Evolutionary conservation across 2,329 filamentous ascomycete genomes (phyloP).

Genomic region (Amylocarpus encephaloides): DNA sequence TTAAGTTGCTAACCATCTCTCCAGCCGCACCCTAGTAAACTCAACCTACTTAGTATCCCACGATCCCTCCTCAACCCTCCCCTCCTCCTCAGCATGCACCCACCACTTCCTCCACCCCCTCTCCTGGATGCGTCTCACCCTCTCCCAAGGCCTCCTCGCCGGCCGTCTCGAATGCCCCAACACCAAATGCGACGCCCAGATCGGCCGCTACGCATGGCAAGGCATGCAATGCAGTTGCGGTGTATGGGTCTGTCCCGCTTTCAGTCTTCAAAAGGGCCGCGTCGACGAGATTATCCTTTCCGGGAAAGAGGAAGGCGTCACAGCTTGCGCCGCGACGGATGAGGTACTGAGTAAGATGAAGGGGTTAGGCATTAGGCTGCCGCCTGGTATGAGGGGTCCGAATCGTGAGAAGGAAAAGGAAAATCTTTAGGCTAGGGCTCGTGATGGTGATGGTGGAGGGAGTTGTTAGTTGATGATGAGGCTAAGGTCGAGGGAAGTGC

Average conservation of each 20-base stretch:
- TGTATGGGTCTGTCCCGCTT: slow-evolving; percentile 84
- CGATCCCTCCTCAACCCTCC: slow-evolving; percentile 29
- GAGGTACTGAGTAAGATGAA: slow-evolving; percentile 7
- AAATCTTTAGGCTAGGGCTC: slow-evolving; percentile 11
- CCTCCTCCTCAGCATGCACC: slow-evolving; percentile 51
- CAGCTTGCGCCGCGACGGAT: slow-evolving; percentile 2
- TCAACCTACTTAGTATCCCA: slow-evolving; percentile 55
- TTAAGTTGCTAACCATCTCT: neutral
- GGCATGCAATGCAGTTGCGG: slow-evolving; percentile 89
- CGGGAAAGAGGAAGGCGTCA: neutral
- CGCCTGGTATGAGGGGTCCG: slow-evolving; percentile 39
- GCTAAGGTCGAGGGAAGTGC: too few relatives aligned
- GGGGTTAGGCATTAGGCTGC: slow-evolving; percentile 47
- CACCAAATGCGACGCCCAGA: slow-evolving; percentile 67
- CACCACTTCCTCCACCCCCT: slow-evolving; percentile 90
- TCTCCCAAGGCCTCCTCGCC: slow-evolving; percentile 75
- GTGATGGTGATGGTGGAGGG: neutral
- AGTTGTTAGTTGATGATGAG: neutral
- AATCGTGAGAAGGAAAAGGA: slow-evolving; percentile 16
- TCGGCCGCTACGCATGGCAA: slow-evolving; percentile 95
- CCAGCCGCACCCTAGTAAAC: slow-evolving; percentile 50
- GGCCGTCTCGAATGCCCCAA: slow-evolving; percentile 82
- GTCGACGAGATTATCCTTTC: slow-evolving; percentile 58
- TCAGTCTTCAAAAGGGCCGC: slow-evolving; percentile 74
- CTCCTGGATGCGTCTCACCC: slow-evolving; percentile 84